Percentiles rank a stretch among this genome's conserved stretches.
Conservation (phyloP, 768 basidiomycete genomes). For the Gelatoporia subvermispora region DNA sequence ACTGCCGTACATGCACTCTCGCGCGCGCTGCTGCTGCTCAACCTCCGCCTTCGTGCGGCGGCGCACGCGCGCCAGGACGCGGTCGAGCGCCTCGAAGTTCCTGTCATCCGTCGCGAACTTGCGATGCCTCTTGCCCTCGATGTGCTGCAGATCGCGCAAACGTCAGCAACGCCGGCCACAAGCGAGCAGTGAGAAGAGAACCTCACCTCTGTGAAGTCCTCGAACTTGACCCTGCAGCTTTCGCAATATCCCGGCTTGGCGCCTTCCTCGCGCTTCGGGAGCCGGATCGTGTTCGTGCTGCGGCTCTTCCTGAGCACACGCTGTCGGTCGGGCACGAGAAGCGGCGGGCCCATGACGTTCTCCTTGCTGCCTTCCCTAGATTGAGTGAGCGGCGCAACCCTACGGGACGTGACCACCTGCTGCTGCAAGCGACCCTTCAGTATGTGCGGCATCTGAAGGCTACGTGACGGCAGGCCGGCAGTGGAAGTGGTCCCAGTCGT, state of each 20-base stretch:
- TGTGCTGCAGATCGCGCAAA: constrained; percentile 53
- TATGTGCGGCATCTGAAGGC: constrained; percentile 45
- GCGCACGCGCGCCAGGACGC: constrained; percentile 57
- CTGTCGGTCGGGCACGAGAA: constrained; percentile 48
- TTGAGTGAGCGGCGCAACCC: constrained; percentile 25
- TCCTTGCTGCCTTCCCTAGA: constrained; percentile 24
- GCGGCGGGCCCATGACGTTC: constrained; percentile 65
- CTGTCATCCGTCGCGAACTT: constrained; percentile 74
- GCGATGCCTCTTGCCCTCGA: constrained; percentile 65
- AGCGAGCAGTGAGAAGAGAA: constrained; percentile 1
- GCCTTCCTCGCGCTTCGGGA: constrained; percentile 78
- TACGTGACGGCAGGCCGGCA: constrained; percentile 40
- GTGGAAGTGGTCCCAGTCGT: constrained; percentile 83
- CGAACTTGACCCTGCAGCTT: constrained; percentile 87
- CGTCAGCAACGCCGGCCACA: constrained; percentile 3
- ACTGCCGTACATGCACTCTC: constrained; percentile 4
- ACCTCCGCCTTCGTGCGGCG: constrained; percentile 38
- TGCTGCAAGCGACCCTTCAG: constrained; percentile 55
- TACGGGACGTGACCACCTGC: constrained; percentile 66
- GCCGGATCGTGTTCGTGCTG: constrained; percentile 72
- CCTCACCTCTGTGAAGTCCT: constrained; percentile 78
- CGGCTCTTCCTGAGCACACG: constrained; percentile 63
- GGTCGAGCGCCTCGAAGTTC: constrained; percentile 80
- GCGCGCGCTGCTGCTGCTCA: constrained; percentile 10
- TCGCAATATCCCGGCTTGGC: constrained; percentile 97